Conservation (phyloP, 805 yeast genomes). For the Yamadazyma sp. region DNA sequence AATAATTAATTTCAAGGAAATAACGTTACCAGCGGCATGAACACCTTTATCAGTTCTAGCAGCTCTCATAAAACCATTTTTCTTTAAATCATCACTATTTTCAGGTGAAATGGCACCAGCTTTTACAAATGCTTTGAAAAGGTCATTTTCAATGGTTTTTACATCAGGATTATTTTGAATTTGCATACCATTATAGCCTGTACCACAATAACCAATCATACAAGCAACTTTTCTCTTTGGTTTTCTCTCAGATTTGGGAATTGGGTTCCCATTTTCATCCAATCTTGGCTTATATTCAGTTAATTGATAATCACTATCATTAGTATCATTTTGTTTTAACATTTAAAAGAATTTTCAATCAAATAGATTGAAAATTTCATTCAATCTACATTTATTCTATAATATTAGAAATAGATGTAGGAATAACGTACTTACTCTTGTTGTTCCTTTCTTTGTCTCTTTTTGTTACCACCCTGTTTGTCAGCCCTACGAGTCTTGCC, state of each 20-base stretch:
- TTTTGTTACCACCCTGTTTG: constrained; percentile 2
- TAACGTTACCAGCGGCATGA: constrained; percentile 94
- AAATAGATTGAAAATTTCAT: too few species aligned
- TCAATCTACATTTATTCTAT: too few species aligned
- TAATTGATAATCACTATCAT: constrained; percentile 8
- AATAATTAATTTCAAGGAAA: constrained; percentile 77
- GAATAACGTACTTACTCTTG: constrained; percentile 54
- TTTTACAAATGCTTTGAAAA: constrained; percentile 75
- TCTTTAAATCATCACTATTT: constrained; percentile 84
- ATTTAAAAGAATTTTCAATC: background rate
- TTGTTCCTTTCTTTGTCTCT: constrained; percentile 13
- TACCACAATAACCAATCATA: constrained; percentile 91
- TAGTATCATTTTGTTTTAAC: too few species aligned
- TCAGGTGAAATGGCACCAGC: constrained; percentile 89
- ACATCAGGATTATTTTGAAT: constrained; percentile 72
- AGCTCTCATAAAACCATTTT: constrained; percentile 82
- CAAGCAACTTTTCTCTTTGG: constrained; percentile 91
- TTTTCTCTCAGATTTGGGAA: constrained; percentile 55
- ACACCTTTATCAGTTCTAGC: constrained; percentile 95
- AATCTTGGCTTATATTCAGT: constrained; percentile 41
- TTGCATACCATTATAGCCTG: constrained; percentile 97
- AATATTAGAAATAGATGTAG: too few species aligned
- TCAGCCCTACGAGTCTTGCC: constrained; percentile 4
- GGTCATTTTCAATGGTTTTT: constrained; percentile 85
- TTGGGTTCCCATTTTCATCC: constrained; percentile 63